Percentiles rank a stretch among this genome's conserved stretches.
These are phyloP conservation scores for Phytopythium aichiense DNA, from an alignment of 352 stramenopile species.

Conservation along the genomic window DNA sequence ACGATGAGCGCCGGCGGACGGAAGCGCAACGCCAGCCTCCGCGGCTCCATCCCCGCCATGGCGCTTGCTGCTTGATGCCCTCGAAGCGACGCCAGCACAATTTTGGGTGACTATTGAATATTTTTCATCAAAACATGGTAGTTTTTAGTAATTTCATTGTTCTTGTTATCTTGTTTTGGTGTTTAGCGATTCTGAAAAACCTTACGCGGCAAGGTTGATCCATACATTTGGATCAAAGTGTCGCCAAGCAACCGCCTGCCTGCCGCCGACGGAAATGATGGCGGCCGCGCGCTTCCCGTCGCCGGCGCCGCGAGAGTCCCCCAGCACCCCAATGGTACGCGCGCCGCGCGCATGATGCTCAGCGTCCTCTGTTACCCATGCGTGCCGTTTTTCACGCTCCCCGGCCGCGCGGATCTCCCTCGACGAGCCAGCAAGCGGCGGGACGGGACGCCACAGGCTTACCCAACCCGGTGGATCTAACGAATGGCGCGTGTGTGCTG, in stretches of 20 bases:
- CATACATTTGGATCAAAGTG: too few species aligned
- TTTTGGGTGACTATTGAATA: too few species aligned
- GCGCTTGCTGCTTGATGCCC: background rate
- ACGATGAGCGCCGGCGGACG: slow-evolving; percentile 50
- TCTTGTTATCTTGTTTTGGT: too few species aligned
- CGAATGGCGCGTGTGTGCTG: background rate
- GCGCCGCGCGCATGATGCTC: background rate
- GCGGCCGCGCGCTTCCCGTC: background rate
- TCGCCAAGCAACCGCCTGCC: too few species aligned
- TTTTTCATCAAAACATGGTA: too few species aligned
- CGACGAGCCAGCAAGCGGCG: background rate
- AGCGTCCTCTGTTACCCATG: background rate
- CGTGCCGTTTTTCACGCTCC: background rate
- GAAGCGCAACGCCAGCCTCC: slow-evolving; percentile 52
- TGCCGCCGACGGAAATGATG: slow-evolving; percentile 17
- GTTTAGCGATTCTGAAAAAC: too few species aligned
- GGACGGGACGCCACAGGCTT: background rate
- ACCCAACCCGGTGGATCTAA: background rate
- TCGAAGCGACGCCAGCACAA: too few species aligned
- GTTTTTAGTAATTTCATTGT: too few species aligned
- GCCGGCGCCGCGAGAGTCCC: background rate
- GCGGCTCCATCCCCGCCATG: slow-evolving; percentile 32
- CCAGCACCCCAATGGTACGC: background rate
- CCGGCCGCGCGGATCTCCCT: background rate
- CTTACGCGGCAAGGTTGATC: too few species aligned